phyloP scores from a whole-genome alignment of 2,329 filamentous ascomycete species.

The Cladophialophora immunda region DNA sequence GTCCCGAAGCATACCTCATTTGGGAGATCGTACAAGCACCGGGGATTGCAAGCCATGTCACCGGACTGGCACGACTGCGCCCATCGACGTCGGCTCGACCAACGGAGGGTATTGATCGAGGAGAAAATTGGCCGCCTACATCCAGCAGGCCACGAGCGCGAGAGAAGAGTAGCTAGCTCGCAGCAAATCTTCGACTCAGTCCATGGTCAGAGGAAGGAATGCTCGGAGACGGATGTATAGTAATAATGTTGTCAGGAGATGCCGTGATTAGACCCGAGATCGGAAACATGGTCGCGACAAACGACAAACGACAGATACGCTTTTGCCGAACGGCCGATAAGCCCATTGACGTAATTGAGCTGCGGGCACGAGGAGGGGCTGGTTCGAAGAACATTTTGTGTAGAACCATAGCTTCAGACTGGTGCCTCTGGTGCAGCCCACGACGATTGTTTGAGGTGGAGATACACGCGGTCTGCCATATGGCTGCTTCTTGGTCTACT shows the following conservation, averaged over 20 bases:
- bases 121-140: not conserved
- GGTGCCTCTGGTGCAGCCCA: not conserved
- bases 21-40: conserved; percentile 42
- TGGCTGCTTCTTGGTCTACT: not conserved
- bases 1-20: conserved; percentile 47
- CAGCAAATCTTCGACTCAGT: not conserved
- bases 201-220: not conserved
- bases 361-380: not conserved
- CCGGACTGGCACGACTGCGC: conserved; percentile 10
- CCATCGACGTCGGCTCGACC: conserved; percentile 16
- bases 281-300: conserved; percentile 6
- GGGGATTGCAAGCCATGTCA: conserved; percentile 21
- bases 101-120: not conserved
- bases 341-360: conserved; percentile 18
- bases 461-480: not conserved
- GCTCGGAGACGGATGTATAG: conserved; percentile 1
- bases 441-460: not conserved
- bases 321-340: conserved; percentile 9
- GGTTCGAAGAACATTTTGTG: not conserved
- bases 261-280: conserved; percentile 11
- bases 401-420: not conserved
- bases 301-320: not conserved
- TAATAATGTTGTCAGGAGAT: conserved; percentile 19
- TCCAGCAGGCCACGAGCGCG: not conserved
- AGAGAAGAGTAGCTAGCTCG: not conserved